These are phyloP conservation scores for Pelargonium cotyledonis DNA, from an alignment of 441 rosid species.

Conservation along the genomic window DNA sequence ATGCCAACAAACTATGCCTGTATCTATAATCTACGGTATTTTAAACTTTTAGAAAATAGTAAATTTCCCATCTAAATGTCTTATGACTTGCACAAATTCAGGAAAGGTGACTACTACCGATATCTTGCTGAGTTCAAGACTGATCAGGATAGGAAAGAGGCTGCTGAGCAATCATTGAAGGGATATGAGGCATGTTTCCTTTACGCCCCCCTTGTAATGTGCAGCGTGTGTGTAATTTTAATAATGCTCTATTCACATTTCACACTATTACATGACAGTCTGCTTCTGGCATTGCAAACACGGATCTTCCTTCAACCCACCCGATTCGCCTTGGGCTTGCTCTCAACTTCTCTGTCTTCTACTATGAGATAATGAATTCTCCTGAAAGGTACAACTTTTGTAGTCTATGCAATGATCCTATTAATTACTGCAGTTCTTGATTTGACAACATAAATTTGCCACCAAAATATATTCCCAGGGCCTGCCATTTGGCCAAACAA, in stretches of 20 bases:
- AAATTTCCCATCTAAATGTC: background rate
- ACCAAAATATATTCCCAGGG: slow-evolving; percentile 40
- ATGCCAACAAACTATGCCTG: background rate
- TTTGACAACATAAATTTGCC: background rate
- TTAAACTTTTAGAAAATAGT: background rate
- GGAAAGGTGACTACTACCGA: slow-evolving; percentile 97
- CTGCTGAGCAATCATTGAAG: slow-evolving; percentile 86
- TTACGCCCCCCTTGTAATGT: background rate
- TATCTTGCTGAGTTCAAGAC: slow-evolving; percentile 97
- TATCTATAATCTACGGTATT: background rate
- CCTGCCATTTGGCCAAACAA: slow-evolving; percentile 52
- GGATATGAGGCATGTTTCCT: slow-evolving; percentile 67
- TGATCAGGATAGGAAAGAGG: slow-evolving; percentile 92
- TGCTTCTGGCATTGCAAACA: slow-evolving; percentile 78
- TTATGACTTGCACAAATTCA: slow-evolving; percentile 20
- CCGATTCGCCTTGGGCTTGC: slow-evolving; percentile 99
- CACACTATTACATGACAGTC: slow-evolving; percentile 36
- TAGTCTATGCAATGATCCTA: background rate
- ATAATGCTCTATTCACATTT: background rate
- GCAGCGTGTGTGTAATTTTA: background rate
- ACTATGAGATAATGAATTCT: slow-evolving; percentile 97
- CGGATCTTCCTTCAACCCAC: slow-evolving; percentile 91
- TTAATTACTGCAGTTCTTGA: background rate
- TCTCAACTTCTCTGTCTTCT: slow-evolving; percentile 94
- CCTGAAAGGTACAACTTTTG: slow-evolving; percentile 59